phyloP scores from a whole-genome alignment of 1,139 yeast species.

The Saccharomyces hybrid region DNA sequence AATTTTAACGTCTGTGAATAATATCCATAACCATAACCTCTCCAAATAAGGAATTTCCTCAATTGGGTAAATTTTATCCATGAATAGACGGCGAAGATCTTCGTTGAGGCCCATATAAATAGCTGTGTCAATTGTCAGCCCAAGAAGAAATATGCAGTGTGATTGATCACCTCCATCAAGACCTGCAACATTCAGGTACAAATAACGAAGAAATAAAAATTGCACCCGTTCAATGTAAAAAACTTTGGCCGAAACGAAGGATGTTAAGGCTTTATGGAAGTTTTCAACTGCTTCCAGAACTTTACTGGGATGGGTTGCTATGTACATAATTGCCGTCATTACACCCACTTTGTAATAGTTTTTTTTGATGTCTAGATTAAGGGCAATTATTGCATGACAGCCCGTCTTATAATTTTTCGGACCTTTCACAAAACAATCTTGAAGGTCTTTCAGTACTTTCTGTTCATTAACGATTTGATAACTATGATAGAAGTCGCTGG shows the following conservation, averaged over 20 bases:
- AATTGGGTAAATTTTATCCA: slow-evolving; percentile 1
- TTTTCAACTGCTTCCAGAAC: slow-evolving; percentile 14
- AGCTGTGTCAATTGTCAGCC: slow-evolving; percentile 6
- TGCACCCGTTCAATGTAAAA: slow-evolving; percentile 13
- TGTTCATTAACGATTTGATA: not conserved
- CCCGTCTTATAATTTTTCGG: not conserved
- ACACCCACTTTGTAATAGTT: slow-evolving; percentile 25
- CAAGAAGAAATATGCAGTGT: not conserved
- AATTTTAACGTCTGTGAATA: slow-evolving; percentile 14
- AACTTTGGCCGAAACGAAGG: slow-evolving; percentile 11
- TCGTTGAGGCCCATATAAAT: slow-evolving; percentile 12
- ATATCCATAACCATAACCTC: slow-evolving; percentile 15
- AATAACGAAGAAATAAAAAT: slow-evolving; percentile 10
- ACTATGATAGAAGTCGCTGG: not conserved
- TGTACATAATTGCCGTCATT: slow-evolving; percentile 18
- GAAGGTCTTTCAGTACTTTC: not conserved
- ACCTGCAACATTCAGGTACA: slow-evolving; percentile 8
- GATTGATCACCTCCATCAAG: slow-evolving; percentile 7
- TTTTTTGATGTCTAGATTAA: slow-evolving; percentile 10
- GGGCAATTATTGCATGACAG: slow-evolving; percentile 1
- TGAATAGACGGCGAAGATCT: slow-evolving; percentile 5
- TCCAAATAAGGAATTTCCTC: slow-evolving; percentile 9
- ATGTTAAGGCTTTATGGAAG: slow-evolving; percentile 10
- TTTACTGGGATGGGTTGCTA: slow-evolving; percentile 12
- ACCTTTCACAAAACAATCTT: not conserved